Conservation (phyloP, 208 protist genomes). For the Leishmania mexicana region DNA sequence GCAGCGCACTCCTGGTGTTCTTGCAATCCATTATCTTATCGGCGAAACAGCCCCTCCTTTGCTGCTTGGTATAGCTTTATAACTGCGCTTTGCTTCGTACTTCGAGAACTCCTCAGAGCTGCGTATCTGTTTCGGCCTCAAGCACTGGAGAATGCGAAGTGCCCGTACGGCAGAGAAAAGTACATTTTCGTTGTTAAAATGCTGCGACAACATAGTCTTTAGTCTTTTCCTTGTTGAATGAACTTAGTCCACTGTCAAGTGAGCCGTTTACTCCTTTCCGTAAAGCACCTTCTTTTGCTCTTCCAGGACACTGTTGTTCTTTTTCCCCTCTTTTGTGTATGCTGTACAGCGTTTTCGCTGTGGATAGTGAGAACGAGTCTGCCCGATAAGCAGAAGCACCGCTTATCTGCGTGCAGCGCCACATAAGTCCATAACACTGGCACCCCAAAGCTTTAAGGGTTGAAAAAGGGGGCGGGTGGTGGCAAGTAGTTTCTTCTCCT, state of each 20-base stretch:
- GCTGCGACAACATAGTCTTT: neutral
- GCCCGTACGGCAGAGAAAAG: neutral
- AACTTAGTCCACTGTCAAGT: neutral
- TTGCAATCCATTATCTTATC: neutral
- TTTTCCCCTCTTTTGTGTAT: neutral
- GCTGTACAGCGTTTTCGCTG: neutral
- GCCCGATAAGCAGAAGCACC: neutral
- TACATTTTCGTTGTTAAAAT: neutral
- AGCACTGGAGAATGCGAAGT: neutral
- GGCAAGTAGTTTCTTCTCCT: neutral
- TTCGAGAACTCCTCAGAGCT: neutral
- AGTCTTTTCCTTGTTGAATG: neutral
- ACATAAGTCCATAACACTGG: neutral
- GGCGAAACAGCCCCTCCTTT: neutral
- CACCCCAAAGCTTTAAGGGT: neutral
- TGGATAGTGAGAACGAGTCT: neutral
- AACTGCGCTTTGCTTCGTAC: neutral
- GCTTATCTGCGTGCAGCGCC: neutral
- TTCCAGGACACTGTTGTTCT: neutral
- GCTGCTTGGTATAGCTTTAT: neutral
- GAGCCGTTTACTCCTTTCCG: neutral
- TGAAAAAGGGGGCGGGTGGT: neutral
- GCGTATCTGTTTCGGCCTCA: neutral
- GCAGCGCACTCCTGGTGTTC: neutral
- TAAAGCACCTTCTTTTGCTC: neutral